These are phyloP conservation scores for Dicorynia guianensis DNA, from an alignment of 306 rosid species.

Conservation along the genomic window DNA sequence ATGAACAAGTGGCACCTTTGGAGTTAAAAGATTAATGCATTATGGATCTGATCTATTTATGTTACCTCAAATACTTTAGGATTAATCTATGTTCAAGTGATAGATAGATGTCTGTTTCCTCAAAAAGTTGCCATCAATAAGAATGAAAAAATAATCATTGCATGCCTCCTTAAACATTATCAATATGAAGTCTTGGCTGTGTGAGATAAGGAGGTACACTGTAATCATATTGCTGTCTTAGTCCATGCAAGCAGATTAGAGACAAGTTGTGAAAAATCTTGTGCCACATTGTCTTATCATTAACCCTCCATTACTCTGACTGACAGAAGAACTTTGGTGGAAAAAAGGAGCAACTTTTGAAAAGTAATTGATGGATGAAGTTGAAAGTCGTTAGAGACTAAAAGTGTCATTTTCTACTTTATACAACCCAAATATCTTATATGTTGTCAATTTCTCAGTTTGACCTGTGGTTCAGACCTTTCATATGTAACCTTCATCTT, in stretches of 20 bases:
- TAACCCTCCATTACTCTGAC: not conserved
- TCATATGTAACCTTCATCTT: not conserved
- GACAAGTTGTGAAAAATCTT: not conserved
- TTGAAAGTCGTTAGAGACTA: not conserved
- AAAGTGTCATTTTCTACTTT: not conserved
- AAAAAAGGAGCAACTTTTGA: not conserved
- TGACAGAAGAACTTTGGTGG: not conserved
- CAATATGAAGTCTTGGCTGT: not conserved
- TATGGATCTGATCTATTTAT: conserved; percentile 8
- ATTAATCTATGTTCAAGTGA: not conserved
- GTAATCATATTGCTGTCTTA: conserved; percentile 19
- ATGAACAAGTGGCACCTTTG: not conserved
- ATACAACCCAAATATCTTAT: not conserved
- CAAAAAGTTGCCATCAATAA: not conserved
- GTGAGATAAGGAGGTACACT: not conserved
- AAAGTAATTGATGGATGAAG: not conserved
- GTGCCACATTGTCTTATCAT: not conserved
- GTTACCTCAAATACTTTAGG: not conserved
- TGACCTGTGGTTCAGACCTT: not conserved
- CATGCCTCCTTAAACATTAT: conserved; percentile 1
- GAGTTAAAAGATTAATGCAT: not conserved
- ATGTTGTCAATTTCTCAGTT: not conserved
- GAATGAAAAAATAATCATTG: not conserved
- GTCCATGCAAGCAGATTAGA: conserved; percentile 4
- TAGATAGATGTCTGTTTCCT: not conserved